Evolutionary conservation across 371 early-diverging fungal genomes (phyloP).

Genomic region (Mortierella sp.): DNA sequence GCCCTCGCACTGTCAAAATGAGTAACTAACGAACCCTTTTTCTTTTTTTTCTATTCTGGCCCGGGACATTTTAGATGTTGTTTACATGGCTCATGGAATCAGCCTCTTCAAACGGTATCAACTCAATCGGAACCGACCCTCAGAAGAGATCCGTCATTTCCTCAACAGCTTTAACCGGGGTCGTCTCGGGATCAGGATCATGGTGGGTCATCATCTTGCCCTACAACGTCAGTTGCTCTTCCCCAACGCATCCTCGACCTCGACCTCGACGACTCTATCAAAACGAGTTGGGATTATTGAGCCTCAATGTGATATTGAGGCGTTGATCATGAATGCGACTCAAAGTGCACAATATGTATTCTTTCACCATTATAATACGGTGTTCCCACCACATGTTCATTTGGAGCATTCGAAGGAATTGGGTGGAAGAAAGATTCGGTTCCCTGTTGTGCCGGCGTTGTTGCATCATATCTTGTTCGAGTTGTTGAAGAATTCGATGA

Average conservation of each 20-base stretch:
- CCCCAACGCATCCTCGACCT: constrained; percentile 11
- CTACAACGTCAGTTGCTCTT: constrained; percentile 39
- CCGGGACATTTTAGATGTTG: constrained; percentile 27
- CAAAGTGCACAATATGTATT: constrained; percentile 52
- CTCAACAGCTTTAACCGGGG: constrained; percentile 51
- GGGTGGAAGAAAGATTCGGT: constrained; percentile 41
- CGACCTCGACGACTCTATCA: constrained; percentile 37
- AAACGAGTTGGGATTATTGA: constrained; percentile 46
- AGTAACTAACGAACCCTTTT: not conserved
- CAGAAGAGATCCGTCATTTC: constrained; percentile 48
- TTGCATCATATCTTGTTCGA: constrained; percentile 52
- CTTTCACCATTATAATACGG: constrained; percentile 49
- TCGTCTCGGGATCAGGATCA: constrained; percentile 50
- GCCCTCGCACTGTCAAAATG: not conserved
- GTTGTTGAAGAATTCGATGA: constrained; percentile 48
- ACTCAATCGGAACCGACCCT: constrained; percentile 17
- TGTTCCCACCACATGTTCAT: constrained; percentile 49
- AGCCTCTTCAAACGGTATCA: constrained; percentile 50
- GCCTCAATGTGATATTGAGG: constrained; percentile 49
- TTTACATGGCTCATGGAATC: constrained; percentile 52
- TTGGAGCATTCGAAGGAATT: constrained; percentile 43
- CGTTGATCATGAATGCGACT: constrained; percentile 37
- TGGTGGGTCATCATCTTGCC: constrained; percentile 50
- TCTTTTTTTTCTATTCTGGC: too few relatives aligned
- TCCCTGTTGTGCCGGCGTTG: constrained; percentile 50